A percentile compares a stretch with the other conserved stretches of the same genome.
Evolutionary conservation across 495 filamentous ascomycete species (phyloP).

Genomic region (Aspergillus kassunensis): DNA sequence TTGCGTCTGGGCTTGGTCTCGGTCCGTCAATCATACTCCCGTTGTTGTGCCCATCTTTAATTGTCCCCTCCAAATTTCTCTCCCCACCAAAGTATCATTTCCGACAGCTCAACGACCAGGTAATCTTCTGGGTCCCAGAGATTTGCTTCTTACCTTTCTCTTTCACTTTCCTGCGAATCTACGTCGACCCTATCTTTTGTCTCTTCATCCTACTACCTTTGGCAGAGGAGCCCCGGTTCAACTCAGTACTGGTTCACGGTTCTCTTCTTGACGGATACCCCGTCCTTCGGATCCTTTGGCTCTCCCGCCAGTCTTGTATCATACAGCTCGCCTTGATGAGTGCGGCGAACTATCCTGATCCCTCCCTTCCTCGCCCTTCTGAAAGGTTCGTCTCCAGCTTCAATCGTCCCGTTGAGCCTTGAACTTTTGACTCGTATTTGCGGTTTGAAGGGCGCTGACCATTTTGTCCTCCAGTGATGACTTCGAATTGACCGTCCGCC

Average conservation of each 20-base stretch:
- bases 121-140: constrained; percentile 16
- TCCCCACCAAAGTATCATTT: constrained; percentile 23
- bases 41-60: constrained; percentile 19
- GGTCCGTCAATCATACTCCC: constrained; percentile 21
- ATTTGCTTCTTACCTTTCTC: constrained; percentile 12
- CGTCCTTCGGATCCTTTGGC: constrained; percentile 21
- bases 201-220: constrained; percentile 15
- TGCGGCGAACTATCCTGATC: constrained; percentile 44
- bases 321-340: constrained; percentile 43
- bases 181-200: constrained; percentile 15
- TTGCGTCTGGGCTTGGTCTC: constrained; percentile 13
- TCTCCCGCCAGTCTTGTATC: constrained; percentile 18
- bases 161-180: constrained; percentile 18
- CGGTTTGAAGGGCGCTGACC: constrained; percentile 35
- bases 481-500: constrained; percentile 61
- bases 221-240: constrained; percentile 19
- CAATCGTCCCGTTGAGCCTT: constrained; percentile 7
- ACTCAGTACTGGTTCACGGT: constrained; percentile 25
- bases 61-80: constrained; percentile 19
- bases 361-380: constrained; percentile 44
- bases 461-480: constrained; percentile 48
- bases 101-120: not conserved
- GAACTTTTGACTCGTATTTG: constrained; percentile 30
- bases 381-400: constrained; percentile 26
- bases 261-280: constrained; percentile 21